Percentiles rank a stretch among this genome's conserved stretches.
Evolutionary conservation across 2,329 filamentous ascomycete species (phyloP).

Genomic region (Penicillium sp.): DNA sequence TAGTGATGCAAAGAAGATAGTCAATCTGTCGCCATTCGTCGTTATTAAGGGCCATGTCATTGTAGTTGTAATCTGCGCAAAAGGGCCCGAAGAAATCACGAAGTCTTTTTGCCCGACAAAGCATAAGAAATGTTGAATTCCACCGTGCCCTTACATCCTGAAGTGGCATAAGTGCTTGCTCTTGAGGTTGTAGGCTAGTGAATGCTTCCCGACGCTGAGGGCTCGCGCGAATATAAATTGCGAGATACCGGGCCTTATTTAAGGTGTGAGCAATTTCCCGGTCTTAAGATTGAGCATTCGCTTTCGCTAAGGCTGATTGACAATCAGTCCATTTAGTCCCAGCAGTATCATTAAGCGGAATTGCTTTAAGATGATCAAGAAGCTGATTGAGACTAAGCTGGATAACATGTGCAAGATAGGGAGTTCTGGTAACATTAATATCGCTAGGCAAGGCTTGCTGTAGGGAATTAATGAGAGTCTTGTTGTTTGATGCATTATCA

Average conservation of each 20-base stretch:
- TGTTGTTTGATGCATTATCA: slow-evolving; percentile 12
- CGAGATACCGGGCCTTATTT: slow-evolving; percentile 1
- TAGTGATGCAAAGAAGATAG: slow-evolving; percentile 17
- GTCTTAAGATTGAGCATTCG: too few relatives aligned
- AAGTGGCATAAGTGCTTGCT: slow-evolving; percentile 5
- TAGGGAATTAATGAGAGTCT: slow-evolving; percentile 1
- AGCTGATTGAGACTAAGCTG: slow-evolving; percentile 9
- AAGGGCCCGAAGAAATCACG: slow-evolving; percentile 1
- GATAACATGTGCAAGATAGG: slow-evolving; percentile 9
- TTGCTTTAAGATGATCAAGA: slow-evolving; percentile 4
- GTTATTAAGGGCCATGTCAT: not conserved
- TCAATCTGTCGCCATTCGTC: slow-evolving; percentile 10
- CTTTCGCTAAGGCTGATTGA: not conserved
- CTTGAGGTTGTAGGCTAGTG: slow-evolving; percentile 2
- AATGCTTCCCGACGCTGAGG: slow-evolving; percentile 6
- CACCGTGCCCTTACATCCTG: slow-evolving; percentile 11
- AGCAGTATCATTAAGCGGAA: slow-evolving; percentile 1
- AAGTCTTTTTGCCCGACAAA: not conserved
- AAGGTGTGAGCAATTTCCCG: not conserved
- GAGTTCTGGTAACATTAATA: slow-evolving; percentile 1
- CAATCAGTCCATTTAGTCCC: not conserved
- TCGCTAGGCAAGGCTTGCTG: not conserved
- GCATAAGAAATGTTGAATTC: slow-evolving; percentile 15
- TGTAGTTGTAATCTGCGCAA: not conserved
- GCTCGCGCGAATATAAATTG: slow-evolving; percentile 7